These are phyloP conservation scores for Murraya koenigii DNA, from an alignment of 345 rosid genomes.

Conservation along the genomic window DNA sequence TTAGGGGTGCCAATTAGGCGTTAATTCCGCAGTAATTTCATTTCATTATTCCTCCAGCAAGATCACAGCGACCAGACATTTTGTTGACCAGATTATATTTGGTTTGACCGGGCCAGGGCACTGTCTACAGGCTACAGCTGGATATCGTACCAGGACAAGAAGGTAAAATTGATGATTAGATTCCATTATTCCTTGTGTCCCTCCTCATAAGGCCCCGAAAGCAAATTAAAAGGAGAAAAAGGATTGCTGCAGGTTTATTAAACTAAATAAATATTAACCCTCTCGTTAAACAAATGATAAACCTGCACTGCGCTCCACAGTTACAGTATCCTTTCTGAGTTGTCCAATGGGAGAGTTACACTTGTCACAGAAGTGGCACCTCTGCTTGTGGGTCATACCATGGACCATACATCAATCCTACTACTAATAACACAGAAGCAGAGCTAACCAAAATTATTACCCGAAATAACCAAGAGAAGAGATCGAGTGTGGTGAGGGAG, in stretches of 20 bases:
- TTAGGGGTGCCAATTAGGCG: constrained; percentile 14
- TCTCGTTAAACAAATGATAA: constrained; percentile 7
- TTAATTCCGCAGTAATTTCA: constrained; percentile 23
- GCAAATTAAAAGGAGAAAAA: constrained; percentile 11
- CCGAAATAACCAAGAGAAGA: not conserved
- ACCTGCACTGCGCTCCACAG: not conserved
- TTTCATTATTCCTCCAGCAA: constrained; percentile 31
- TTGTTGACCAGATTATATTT: constrained; percentile 32
- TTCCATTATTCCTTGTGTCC: constrained; percentile 53
- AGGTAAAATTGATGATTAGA: constrained; percentile 48
- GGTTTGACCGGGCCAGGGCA: constrained; percentile 31
- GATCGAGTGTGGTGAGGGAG: constrained; percentile 18
- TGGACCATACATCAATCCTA: no score
- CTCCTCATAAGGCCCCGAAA: constrained; percentile 27
- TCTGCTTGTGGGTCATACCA: not conserved
- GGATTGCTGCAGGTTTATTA: constrained; percentile 26
- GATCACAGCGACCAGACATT: constrained; percentile 24
- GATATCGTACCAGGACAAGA: constrained; percentile 43
- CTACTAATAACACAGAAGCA: no score
- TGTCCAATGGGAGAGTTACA: constrained; percentile 22
- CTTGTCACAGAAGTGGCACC: not conserved
- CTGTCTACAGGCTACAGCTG: constrained; percentile 42
- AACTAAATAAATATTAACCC: not conserved
- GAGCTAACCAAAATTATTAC: no score
- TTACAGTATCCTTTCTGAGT: constrained; percentile 4